Evolutionary conservation across 2,329 filamentous ascomycete genomes (phyloP).

Genomic region (Apiospora arundinis): DNA sequence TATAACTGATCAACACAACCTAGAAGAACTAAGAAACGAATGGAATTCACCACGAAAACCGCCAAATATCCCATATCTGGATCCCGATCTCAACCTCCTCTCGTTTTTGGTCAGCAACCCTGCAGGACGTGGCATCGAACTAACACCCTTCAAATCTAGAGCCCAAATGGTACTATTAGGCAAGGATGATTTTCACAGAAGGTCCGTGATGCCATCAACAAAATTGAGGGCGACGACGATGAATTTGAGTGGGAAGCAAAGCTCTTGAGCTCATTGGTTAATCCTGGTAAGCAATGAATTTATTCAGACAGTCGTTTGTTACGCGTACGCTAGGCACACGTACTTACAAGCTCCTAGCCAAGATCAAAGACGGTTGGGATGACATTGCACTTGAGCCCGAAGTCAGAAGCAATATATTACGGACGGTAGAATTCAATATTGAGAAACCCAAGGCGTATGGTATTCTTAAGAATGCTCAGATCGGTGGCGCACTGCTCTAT

Average conservation of each 20-base stretch:
- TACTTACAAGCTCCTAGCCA: background rate
- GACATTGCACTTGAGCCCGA: background rate
- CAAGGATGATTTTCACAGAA: background rate
- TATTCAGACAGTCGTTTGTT: too few species aligned
- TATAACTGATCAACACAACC: background rate
- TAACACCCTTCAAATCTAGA: too few species aligned
- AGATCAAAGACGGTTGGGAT: background rate
- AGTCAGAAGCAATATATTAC: background rate
- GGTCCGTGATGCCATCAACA: background rate
- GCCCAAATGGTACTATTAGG: too few species aligned
- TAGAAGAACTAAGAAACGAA: too few species aligned
- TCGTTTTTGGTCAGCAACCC: too few species aligned
- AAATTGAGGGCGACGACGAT: background rate
- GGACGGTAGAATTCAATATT: background rate
- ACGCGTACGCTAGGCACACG: too few species aligned
- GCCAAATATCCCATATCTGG: too few species aligned
- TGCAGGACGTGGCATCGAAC: too few species aligned
- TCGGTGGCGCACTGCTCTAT: constrained; percentile 69
- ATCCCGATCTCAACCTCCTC: too few species aligned
- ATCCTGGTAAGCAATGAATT: background rate
- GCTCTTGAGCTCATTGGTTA: background rate
- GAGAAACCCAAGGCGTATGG: background rate
- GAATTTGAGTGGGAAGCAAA: background rate
- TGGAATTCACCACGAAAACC: too few species aligned
- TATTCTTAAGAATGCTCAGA: constrained; percentile 16